Evolutionary conservation across 768 basidiomycete genomes (phyloP), one percentile per base, ranked within the genome.

Genomic region (Amylocystis lapponica): DNA sequence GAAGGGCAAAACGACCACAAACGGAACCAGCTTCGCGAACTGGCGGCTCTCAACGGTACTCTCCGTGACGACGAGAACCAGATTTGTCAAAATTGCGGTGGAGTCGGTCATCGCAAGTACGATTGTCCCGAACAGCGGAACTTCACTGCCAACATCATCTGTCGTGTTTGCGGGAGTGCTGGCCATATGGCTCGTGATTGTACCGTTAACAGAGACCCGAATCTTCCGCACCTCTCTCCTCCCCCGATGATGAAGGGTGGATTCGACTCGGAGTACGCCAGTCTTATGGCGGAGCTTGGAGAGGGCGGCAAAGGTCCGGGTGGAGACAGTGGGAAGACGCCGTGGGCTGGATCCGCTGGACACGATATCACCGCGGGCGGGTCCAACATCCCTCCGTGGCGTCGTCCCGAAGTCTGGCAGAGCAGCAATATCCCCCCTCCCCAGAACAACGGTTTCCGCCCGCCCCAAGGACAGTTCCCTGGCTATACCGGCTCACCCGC

Each of bases 1-100:
- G 96, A 99, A 71, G 96, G 94, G 23, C 93, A 99, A 68, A 99
- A 99, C 62, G 95, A 96, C 57, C 96, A 99, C 72, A 99, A 99
- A 65, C 87, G 95, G 41, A 97, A 95, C 59, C 96, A 99, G 67
- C 81, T 99, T 34, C 89, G 96, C 55, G 96, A 99, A 63, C 78
- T 99, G 35, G 96, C 96, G 14, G 93, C 93, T 16, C 70, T 99
- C 44, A 99, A 99, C 60, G 96, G 96, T 68, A 99, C 96, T 34
- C 83, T 99, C 43, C 93, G 96, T 55, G 96, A 99, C 59, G 96
- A 99, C 63, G 96, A 99, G 71, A 98, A 98, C 60, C 96, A 99
- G 67, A 83, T 97, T 49, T 99, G 96, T 69, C 94, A 98, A 70
- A 95, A 95, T 60, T 94, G 89, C 63, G 91, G 88, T 59, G 84